Evolutionary conservation across 495 filamentous ascomycete genomes (phyloP).

Genomic region (Tetracladium setigerum): DNA sequence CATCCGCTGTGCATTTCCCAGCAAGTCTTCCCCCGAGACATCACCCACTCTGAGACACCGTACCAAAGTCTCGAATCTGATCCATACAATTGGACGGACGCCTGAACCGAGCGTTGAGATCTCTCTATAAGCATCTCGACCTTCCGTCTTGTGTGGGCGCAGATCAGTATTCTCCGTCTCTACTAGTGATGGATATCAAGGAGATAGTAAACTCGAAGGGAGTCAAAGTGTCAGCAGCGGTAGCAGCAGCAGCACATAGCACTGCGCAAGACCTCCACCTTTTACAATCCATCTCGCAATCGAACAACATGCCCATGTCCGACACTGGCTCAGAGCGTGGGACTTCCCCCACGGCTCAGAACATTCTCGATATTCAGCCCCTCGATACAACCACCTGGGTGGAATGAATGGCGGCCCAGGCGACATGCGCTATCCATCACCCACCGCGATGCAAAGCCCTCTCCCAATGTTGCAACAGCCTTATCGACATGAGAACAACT

Average conservation of each 20-base stretch:
- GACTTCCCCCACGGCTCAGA: conserved; percentile 64
- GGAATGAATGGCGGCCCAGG: conserved; percentile 14
- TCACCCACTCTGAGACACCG: conserved; percentile 7
- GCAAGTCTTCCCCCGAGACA: conserved; percentile 18
- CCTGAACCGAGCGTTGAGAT: conserved; percentile 20
- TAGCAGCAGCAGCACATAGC: conserved; percentile 16
- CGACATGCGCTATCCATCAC: conserved; percentile 29
- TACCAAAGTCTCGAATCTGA: conserved; percentile 10
- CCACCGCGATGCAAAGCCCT: conserved; percentile 45
- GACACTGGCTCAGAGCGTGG: conserved; percentile 60
- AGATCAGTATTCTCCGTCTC: background rate
- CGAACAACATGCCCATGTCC: conserved; percentile 36
- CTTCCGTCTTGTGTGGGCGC: background rate
- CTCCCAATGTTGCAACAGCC: conserved; percentile 48
- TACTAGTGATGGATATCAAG: conserved; percentile 56
- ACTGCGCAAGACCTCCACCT: conserved; percentile 35
- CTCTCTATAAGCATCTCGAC: conserved; percentile 14
- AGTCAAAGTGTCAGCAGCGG: conserved; percentile 40
- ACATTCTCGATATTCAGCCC: conserved; percentile 46
- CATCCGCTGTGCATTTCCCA: conserved; percentile 11
- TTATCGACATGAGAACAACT: conserved; percentile 32
- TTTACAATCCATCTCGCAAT: conserved; percentile 49
- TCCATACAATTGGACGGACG: conserved; percentile 17
- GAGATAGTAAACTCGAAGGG: conserved; percentile 61
- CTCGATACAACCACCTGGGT: conserved; percentile 23